phyloP scores from a whole-genome alignment of 2,329 filamentous ascomycete genomes.

The Aureobasidium sp. region DNA sequence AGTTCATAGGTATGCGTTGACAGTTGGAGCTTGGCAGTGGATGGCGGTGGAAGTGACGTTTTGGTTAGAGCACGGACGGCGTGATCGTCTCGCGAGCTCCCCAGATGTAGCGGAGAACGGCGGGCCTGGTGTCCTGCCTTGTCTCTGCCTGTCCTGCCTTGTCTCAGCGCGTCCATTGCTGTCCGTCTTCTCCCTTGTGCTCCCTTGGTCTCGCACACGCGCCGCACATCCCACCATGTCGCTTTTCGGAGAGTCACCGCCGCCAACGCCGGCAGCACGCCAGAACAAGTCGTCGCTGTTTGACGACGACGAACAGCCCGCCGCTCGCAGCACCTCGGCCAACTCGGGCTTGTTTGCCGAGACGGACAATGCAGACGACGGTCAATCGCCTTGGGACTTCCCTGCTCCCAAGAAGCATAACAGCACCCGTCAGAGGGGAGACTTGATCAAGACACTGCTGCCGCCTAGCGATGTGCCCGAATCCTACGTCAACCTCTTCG shows the following conservation, averaged over 20 bases:
- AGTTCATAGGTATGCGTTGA: slow-evolving; percentile 13
- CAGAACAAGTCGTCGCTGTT: slow-evolving; percentile 52
- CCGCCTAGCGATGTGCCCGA: slow-evolving; percentile 69
- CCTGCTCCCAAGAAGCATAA: slow-evolving; percentile 71
- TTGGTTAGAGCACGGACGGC: neutral
- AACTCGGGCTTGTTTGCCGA: slow-evolving; percentile 52
- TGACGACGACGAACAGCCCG: slow-evolving; percentile 41
- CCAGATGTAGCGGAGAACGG: neutral
- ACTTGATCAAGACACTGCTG: slow-evolving; percentile 68
- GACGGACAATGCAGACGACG: slow-evolving; percentile 51
- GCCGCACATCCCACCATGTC: slow-evolving; percentile 32
- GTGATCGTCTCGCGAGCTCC: neutral
- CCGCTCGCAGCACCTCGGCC: slow-evolving; percentile 31
- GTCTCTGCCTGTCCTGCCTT: neutral
- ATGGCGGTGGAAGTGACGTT: neutral
- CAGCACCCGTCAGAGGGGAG: slow-evolving; percentile 41
- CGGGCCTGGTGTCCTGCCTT: neutral
- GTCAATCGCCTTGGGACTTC: slow-evolving; percentile 69
- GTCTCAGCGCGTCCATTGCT: slow-evolving; percentile 2
- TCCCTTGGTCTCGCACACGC: neutral
- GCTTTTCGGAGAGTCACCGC: slow-evolving; percentile 41
- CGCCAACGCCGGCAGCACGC: slow-evolving; percentile 33
- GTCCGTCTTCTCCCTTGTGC: neutral
- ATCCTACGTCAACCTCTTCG: slow-evolving; percentile 72
- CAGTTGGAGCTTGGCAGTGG: neutral